Evolutionary conservation across 495 filamentous ascomycete genomes (phyloP), one percentile per base, ranked within the genome.

Genomic region (Penicillium waksmanii): DNA sequence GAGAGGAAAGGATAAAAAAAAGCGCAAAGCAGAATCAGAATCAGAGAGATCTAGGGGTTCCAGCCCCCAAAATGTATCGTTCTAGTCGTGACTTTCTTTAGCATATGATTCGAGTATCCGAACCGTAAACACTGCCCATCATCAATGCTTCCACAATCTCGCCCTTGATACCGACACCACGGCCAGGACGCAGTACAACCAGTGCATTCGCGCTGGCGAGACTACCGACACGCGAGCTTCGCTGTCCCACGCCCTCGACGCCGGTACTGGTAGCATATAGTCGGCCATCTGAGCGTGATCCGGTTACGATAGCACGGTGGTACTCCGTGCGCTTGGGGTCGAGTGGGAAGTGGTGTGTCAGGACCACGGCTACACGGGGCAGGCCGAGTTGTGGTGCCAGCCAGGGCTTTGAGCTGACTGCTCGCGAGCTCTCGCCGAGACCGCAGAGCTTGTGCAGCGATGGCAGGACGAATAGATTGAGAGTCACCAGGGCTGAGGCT

Each of bases 381-480:
- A 97, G 73, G 3, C 90, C 92, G 11, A 80, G 76, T 1, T 89
- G 54, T 17, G 70, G 66, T 1, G 66, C 52, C 15, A 67, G 59
- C 62, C 67, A 66, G 36, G 65, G 60, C 57, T 57, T 68, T 5
- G 57, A 47, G 13, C 59, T 35, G 3, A 66, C 23, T n/a, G 47
- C 57, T 51, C 58, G 58, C 5, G 82, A 43, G 64, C 65, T 71
- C 38, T 72, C 61, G 17, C 67, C 73, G 18, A 79, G 61, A 3
- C 81, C 81, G 38, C 73, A 80, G 54, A 87, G 75, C 62, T 90
- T 86, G 61, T 95, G 92, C 59, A 98, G 77, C 0, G 90, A 85
- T 7, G 94, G 96, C 15, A 99, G 80, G 11, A 97, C 93, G 72
- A 99, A 98, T 13, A 99, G 82, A 63, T 97, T 89, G 58, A 95